A percentile compares a stretch with the other conserved stretches of the same genome.
These are phyloP conservation scores for Pilaira anomala DNA, from an alignment of 192 early-diverging fungal genomes.

Conservation along the genomic window DNA sequence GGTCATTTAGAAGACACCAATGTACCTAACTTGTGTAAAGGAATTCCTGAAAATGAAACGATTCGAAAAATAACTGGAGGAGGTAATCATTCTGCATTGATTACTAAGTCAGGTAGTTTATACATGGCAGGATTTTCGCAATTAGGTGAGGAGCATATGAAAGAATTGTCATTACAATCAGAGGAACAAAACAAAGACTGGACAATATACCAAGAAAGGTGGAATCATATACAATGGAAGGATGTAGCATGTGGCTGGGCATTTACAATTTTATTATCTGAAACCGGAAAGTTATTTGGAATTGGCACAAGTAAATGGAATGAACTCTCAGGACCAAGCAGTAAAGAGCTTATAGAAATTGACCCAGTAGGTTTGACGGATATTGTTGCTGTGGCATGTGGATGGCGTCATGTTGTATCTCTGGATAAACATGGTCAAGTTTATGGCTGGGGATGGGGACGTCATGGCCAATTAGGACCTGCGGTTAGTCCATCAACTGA, in stretches of 20 bases:
- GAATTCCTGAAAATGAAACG: constrained; percentile 2
- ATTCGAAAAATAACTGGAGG: constrained; percentile 51
- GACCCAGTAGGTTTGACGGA: constrained; percentile 12
- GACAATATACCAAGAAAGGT: background rate
- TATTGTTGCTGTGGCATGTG: constrained; percentile 55
- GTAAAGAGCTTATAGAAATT: constrained; percentile 12
- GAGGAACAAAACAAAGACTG: background rate
- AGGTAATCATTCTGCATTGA: constrained; percentile 61
- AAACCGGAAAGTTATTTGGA: constrained; percentile 38
- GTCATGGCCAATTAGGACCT: constrained; percentile 55
- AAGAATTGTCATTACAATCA: background rate
- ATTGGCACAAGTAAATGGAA: constrained; percentile 55
- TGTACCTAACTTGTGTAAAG: constrained; percentile 9
- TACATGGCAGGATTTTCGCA: constrained; percentile 16
- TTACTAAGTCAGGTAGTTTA: constrained; percentile 10
- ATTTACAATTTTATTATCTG: constrained; percentile 40
- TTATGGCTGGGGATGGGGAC: constrained; percentile 55
- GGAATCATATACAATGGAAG: constrained; percentile 21
- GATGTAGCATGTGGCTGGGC: constrained; percentile 66
- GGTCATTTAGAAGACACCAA: constrained; percentile 44
- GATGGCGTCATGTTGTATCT: constrained; percentile 62
- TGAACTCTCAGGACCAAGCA: constrained; percentile 45
- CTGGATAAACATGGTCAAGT: constrained; percentile 39
- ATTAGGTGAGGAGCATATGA: constrained; percentile 12
- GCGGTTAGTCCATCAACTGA: background rate